A percentile compares a stretch with the other conserved stretches of the same genome.
phyloP scores from a whole-genome alignment of 768 basidiomycete genomes.

The Hortiboletus flavorubellus region DNA sequence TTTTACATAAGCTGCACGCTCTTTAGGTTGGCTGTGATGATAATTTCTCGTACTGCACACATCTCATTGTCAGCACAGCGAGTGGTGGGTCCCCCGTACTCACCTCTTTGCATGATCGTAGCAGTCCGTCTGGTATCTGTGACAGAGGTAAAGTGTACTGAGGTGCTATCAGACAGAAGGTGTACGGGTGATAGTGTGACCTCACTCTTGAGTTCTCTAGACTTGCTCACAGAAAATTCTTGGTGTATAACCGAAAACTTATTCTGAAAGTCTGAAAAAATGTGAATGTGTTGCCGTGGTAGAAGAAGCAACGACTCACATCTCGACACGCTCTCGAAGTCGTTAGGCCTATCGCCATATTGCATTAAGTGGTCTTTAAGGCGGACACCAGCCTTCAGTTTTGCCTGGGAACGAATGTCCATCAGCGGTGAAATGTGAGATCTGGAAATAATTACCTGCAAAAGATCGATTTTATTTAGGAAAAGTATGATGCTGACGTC shows the following conservation, averaged over 20 bases:
- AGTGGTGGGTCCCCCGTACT: slow-evolving; percentile 18
- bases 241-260: slow-evolving; percentile 74
- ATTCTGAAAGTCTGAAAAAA: slow-evolving; percentile 59
- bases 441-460: slow-evolving; percentile 46
- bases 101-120: slow-evolving; percentile 72
- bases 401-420: slow-evolving; percentile 42
- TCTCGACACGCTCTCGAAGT: slow-evolving; percentile 71
- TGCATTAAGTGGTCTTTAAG: slow-evolving; percentile 65
- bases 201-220: slow-evolving; percentile 71
- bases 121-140: slow-evolving; percentile 75
- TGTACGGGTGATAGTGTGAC: not conserved
- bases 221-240: slow-evolving; percentile 62
- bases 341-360: slow-evolving; percentile 75
- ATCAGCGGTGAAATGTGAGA: not conserved
- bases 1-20: slow-evolving; percentile 42
- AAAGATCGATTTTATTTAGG: slow-evolving; percentile 76
- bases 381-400: slow-evolving; percentile 73
- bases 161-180: slow-evolving; percentile 7
- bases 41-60: slow-evolving; percentile 60
- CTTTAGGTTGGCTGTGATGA: slow-evolving; percentile 62
- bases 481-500: slow-evolving; percentile 80
- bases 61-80: slow-evolving; percentile 1
- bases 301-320: slow-evolving; percentile 44
- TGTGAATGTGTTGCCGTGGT: not conserved
- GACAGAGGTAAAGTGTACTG: slow-evolving; percentile 79